These are phyloP conservation scores for Solanum tarapatanum DNA, from an alignment of 257 asterid genomes.

Conservation along the genomic window DNA sequence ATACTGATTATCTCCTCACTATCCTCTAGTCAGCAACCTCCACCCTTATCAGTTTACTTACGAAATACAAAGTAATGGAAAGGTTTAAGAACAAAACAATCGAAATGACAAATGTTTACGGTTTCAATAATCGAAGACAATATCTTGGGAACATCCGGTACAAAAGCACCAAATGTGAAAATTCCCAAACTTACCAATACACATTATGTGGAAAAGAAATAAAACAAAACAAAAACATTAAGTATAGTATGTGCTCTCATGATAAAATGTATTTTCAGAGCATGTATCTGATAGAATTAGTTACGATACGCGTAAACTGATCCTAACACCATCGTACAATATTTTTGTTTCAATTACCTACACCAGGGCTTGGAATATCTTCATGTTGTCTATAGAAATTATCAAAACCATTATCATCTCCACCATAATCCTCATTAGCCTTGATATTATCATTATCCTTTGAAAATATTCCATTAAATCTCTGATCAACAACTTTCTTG, in stretches of 20 bases:
- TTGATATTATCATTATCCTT: not conserved
- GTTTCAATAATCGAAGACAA: not conserved
- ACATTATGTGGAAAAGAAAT: not conserved
- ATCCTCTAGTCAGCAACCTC: not conserved
- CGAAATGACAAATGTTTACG: not conserved
- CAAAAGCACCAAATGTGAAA: not conserved
- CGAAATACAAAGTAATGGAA: not conserved
- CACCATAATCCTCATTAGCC: not conserved
- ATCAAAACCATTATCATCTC: not conserved
- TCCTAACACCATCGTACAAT: not conserved
- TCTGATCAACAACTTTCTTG: not conserved
- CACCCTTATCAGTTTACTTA: not conserved
- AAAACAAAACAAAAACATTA: not conserved
- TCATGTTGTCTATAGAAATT: conserved; percentile 8
- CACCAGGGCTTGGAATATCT: conserved; percentile 12
- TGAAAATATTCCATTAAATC: not conserved
- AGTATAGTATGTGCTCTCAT: not conserved
- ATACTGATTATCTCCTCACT: not conserved
- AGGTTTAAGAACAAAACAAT: not conserved
- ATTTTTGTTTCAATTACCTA: not conserved
- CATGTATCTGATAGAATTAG: not conserved
- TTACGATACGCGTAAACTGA: not conserved
- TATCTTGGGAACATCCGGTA: not conserved
- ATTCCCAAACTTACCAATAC: not conserved
- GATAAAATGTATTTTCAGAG: not conserved